These are phyloP conservation scores for Fusarium buxicola DNA, from an alignment of 2,329 filamentous ascomycete species.

Conservation along the genomic window DNA sequence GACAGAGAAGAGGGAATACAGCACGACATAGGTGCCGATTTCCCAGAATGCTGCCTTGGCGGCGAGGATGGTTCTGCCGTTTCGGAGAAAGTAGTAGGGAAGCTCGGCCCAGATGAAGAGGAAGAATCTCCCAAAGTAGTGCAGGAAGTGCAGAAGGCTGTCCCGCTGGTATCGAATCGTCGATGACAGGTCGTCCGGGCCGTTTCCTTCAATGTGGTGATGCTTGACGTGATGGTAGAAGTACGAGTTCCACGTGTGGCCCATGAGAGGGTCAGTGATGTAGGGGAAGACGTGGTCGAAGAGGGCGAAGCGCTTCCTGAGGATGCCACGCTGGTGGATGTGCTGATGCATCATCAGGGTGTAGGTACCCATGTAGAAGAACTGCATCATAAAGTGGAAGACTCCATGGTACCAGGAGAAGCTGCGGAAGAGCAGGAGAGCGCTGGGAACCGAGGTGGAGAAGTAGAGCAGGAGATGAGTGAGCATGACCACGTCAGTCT, in stretches of 20 bases:
- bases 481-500: constrained; percentile 81
- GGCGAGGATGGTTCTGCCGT: constrained; percentile 66
- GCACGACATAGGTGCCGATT: constrained; percentile 67
- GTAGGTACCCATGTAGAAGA: constrained; percentile 78
- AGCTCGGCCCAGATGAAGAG: constrained; percentile 81
- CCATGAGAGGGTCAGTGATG: constrained; percentile 79
- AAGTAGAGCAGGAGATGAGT: constrained; percentile 81
- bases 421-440: constrained; percentile 70
- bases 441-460: constrained; percentile 76
- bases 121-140: constrained; percentile 79
- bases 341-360: constrained; percentile 88
- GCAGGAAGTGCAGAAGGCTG: constrained; percentile 71
- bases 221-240: constrained; percentile 90
- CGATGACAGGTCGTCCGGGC: constrained; percentile 79
- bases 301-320: constrained; percentile 64
- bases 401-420: constrained; percentile 77
- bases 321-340: constrained; percentile 79
- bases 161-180: constrained; percentile 83
- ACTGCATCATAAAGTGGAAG: constrained; percentile 72
- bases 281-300: constrained; percentile 79
- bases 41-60: constrained; percentile 72
- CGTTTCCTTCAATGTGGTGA: constrained; percentile 85
- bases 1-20: constrained; percentile 57
- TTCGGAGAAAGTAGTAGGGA: constrained; percentile 77
- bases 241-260: constrained; percentile 88